phyloP scores from a whole-genome alignment of 306 rosid species.

The Carpinus fangiana region DNA sequence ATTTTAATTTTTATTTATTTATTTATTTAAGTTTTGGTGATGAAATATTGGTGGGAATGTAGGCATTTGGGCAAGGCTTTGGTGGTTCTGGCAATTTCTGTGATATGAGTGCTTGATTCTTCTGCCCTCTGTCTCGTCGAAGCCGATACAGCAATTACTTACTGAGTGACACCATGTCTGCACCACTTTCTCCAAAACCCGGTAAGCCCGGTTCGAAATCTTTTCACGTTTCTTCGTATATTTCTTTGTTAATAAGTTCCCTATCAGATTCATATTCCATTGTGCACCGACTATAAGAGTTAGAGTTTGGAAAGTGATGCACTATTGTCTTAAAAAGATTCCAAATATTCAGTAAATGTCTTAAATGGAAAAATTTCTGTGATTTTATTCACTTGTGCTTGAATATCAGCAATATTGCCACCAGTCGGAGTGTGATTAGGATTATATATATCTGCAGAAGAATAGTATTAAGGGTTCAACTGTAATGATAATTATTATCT shows the following conservation, averaged over 20 bases:
- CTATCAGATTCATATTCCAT: not conserved
- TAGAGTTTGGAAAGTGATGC: not conserved
- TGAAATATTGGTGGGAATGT: slow-evolving; percentile 33
- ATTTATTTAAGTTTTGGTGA: slow-evolving; percentile 1
- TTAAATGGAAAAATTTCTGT: no score
- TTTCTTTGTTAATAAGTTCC: not conserved
- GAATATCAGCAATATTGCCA: no score
- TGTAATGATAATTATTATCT: not conserved
- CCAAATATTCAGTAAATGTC: no score
- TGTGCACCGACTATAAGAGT: not conserved
- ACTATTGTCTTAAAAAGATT: not conserved
- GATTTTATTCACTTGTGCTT: not conserved
- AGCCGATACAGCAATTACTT: slow-evolving; percentile 18
- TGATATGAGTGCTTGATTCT: slow-evolving; percentile 66
- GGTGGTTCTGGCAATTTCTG: slow-evolving; percentile 35
- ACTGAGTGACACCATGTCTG: slow-evolving; percentile 44
- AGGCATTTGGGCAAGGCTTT: slow-evolving; percentile 51
- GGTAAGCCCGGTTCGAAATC: slow-evolving; percentile 15
- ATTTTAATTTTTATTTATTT: not conserved
- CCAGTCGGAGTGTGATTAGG: not conserved
- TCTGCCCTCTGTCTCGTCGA: slow-evolving; percentile 18
- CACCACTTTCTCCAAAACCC: slow-evolving; percentile 28
- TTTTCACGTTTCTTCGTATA: not conserved
- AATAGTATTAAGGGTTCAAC: not conserved
- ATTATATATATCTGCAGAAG: not conserved